A percentile compares a stretch with the other conserved stretches of the same genome.
These are phyloP conservation scores for Elaeis oleifera DNA, from an alignment of 202 grass and related monocot species.

Conservation along the genomic window DNA sequence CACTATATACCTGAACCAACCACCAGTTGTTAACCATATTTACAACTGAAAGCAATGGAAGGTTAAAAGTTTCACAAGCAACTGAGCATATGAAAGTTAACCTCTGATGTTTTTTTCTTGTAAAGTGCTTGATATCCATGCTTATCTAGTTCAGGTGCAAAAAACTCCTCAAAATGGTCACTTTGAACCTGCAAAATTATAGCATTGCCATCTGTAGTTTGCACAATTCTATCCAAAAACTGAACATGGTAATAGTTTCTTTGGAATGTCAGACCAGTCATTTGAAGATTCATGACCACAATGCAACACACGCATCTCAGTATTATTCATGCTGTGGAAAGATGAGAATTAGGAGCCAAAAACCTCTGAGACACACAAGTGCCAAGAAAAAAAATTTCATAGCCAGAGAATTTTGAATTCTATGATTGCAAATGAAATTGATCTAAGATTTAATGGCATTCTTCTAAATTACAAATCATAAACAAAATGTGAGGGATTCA, in stretches of 20 bases:
- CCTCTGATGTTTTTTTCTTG: constrained; percentile 97
- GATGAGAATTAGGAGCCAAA: no score
- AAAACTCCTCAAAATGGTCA: constrained; percentile 92
- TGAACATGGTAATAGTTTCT: no score
- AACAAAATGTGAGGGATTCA: not conserved
- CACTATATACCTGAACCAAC: constrained; percentile 52
- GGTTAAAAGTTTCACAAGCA: not conserved
- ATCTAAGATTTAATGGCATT: no score
- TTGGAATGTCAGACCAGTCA: no score
- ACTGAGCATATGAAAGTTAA: constrained; percentile 13
- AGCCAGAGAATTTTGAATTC: no score
- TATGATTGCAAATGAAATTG: not conserved
- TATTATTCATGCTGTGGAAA: no score
- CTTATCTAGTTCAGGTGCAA: constrained; percentile 95
- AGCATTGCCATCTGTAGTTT: not conserved
- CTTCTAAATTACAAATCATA: not conserved
- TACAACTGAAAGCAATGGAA: not conserved
- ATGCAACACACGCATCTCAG: no score
- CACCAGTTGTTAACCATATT: not conserved
- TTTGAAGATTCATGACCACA: no score
- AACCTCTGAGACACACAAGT: no score
- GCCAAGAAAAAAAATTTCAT: no score
- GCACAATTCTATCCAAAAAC: no score
- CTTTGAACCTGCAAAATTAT: constrained; percentile 66
- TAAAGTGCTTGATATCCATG: constrained; percentile 98